Conservation (phyloP, 163 green algal genomes). For the Prototheca cutis region DNA sequence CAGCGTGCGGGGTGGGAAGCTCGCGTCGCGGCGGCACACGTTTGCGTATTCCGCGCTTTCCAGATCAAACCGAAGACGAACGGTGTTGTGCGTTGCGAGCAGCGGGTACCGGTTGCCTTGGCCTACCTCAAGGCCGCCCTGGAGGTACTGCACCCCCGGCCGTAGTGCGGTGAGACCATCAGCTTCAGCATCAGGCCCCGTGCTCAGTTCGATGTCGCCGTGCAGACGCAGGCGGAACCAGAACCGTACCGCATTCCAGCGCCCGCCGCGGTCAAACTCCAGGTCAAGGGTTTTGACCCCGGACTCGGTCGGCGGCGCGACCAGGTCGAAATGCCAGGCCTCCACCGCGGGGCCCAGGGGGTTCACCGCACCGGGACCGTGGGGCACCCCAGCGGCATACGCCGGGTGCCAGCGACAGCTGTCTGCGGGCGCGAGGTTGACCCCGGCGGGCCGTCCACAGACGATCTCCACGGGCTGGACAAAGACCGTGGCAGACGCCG, state of each 20-base stretch:
- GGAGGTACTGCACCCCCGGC: constrained; percentile 63
- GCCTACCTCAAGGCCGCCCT: constrained; percentile 49
- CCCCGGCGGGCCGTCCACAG: constrained; percentile 29
- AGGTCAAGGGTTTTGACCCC: constrained; percentile 51
- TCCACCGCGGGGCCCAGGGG: constrained; percentile 35
- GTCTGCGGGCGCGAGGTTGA: constrained; percentile 54
- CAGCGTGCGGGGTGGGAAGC: constrained; percentile 56
- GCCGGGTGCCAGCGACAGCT: constrained; percentile 46
- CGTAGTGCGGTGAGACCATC: constrained; percentile 37
- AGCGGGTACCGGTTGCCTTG: constrained; percentile 41
- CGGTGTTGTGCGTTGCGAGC: constrained; percentile 72
- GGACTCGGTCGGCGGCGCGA: constrained; percentile 34
- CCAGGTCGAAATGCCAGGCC: constrained; percentile 66
- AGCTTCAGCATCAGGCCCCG: constrained; percentile 10
- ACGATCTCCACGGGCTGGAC: constrained; percentile 46
- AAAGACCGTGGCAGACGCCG: constrained; percentile 57
- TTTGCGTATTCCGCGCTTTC: constrained; percentile 55
- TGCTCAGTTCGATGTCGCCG: constrained; percentile 41
- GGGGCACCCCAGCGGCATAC: constrained; percentile 31
- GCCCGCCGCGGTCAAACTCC: constrained; percentile 23
- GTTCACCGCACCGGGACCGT: constrained; percentile 26
- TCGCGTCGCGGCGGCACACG: constrained; percentile 44
- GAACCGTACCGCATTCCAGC: constrained; percentile 50
- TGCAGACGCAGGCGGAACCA: constrained; percentile 63
- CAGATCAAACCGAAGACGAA: constrained; percentile 55